Evolutionary conservation across 345 rosid species (phyloP).

Genomic region (Clarkia xantiana): DNA sequence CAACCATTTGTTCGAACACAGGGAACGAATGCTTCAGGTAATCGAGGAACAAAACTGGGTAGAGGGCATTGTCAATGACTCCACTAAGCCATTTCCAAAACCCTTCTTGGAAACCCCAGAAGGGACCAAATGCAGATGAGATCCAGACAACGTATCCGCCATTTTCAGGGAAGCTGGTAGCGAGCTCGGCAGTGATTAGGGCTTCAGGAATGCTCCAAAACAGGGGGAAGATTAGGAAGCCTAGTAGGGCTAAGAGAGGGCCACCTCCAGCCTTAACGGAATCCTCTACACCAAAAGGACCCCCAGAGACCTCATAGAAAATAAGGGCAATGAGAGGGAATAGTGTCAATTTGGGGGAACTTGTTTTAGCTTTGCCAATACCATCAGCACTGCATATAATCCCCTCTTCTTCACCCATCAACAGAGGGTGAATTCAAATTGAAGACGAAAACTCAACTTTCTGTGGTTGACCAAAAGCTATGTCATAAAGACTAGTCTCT

Average conservation of each 20-base stretch:
- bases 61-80: constrained; percentile 87
- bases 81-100: constrained; percentile 99
- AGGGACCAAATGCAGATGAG: constrained; percentile 81
- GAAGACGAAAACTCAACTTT: constrained; percentile 3
- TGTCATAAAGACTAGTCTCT: too few species aligned
- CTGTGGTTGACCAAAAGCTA: too few species aligned
- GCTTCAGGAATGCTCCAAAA: constrained; percentile 93
- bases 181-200: constrained; percentile 79
- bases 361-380: constrained; percentile 10
- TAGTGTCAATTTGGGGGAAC: constrained; percentile 52
- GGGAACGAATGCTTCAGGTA: constrained; percentile 82
- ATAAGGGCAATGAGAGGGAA: constrained; percentile 76
- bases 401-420: constrained; percentile 69
- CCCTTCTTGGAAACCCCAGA: constrained; percentile 95
- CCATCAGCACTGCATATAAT: constrained; percentile 20
- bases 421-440: constrained; percentile 6
- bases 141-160: constrained; percentile 93
- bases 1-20: constrained; percentile 35
- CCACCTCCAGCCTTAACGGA: constrained; percentile 85
- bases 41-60: constrained; percentile 81
- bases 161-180: constrained; percentile 83
- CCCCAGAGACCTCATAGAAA: constrained; percentile 92
- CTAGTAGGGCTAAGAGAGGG: constrained; percentile 65
- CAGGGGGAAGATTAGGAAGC: constrained; percentile 71
- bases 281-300: constrained; percentile 93